Evolutionary conservation across 2,329 filamentous ascomycete species (phyloP).

Genomic region (Cercospora sojina): DNA sequence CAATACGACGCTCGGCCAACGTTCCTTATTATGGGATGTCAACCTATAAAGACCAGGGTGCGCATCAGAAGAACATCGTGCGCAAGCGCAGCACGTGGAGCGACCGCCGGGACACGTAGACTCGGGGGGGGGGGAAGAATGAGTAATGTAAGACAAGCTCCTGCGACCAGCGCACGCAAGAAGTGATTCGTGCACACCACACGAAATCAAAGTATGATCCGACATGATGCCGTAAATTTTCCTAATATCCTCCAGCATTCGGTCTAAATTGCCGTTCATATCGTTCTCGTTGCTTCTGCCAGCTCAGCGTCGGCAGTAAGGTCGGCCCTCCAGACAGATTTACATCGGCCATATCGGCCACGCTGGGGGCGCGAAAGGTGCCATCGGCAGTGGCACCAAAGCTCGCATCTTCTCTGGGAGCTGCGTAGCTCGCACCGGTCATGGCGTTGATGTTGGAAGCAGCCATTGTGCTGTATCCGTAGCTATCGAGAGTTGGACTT

Average conservation of each 20-base stretch:
- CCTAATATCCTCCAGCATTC: neutral
- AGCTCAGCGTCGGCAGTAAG: constrained; percentile 2
- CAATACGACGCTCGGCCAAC: too few relatives aligned
- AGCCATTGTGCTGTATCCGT: constrained; percentile 16
- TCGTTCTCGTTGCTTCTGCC: constrained; percentile 1
- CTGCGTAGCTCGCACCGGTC: neutral
- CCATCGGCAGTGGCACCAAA: neutral
- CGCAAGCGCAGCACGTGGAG: too few relatives aligned
- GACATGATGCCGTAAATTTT: neutral
- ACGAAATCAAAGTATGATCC: neutral
- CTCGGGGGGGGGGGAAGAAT: too few relatives aligned
- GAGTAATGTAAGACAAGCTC: neutral
- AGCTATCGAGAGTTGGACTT: constrained; percentile 2
- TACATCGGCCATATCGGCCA: constrained; percentile 12
- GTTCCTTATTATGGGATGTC: too few relatives aligned
- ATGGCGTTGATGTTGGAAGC: constrained; percentile 19
- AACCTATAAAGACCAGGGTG: too few relatives aligned
- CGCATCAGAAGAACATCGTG: too few relatives aligned
- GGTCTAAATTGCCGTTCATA: neutral
- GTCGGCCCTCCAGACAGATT: constrained; percentile 5
- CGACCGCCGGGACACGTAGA: too few relatives aligned
- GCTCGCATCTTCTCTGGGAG: neutral
- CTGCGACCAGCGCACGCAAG: neutral
- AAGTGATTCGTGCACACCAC: neutral
- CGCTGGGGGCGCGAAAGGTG: neutral